phyloP scores from a whole-genome alignment of 1,284 basidiomycete genomes.

The Phellopilus nigrolimitatus region DNA sequence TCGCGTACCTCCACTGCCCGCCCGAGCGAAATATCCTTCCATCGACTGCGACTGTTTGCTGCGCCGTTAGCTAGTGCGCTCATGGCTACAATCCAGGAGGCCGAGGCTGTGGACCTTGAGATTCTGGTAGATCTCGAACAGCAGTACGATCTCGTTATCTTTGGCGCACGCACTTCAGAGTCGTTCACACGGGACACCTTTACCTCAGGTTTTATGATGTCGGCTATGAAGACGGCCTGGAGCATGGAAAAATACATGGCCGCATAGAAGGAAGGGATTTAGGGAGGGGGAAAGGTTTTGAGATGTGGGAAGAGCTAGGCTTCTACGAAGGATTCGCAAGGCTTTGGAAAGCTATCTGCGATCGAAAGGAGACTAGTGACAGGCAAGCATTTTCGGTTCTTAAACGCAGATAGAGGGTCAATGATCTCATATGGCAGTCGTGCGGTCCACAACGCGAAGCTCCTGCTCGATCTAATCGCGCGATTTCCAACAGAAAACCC shows the following conservation, averaged over 20 bases:
- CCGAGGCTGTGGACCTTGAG: constrained; percentile 53
- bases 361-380: constrained; percentile 36
- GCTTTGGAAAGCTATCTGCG: constrained; percentile 58
- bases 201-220: constrained; percentile 69
- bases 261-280: constrained; percentile 89
- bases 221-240: constrained; percentile 75
- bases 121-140: constrained; percentile 63
- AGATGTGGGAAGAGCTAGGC: constrained; percentile 95
- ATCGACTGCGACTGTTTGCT: background rate
- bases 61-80: background rate
- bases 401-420: background rate
- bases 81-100: background rate
- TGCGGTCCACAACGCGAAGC: constrained; percentile 56
- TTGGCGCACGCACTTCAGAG: constrained; percentile 1
- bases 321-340: constrained; percentile 84
- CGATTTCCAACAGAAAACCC: constrained; percentile 80
- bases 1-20: no score
- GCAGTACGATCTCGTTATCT: constrained; percentile 20
- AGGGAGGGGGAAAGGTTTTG: constrained; percentile 88
- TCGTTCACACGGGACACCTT: background rate
- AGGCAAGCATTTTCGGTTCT: constrained; percentile 40
- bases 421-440: constrained; percentile 38
- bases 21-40: no score
- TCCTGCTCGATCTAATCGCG: constrained; percentile 66
- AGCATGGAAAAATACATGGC: constrained; percentile 86